Base-by-base conservation (phyloP, 2,329 filamentous ascomycete species). In the Paraphaeosphaeria minitans region DNA sequence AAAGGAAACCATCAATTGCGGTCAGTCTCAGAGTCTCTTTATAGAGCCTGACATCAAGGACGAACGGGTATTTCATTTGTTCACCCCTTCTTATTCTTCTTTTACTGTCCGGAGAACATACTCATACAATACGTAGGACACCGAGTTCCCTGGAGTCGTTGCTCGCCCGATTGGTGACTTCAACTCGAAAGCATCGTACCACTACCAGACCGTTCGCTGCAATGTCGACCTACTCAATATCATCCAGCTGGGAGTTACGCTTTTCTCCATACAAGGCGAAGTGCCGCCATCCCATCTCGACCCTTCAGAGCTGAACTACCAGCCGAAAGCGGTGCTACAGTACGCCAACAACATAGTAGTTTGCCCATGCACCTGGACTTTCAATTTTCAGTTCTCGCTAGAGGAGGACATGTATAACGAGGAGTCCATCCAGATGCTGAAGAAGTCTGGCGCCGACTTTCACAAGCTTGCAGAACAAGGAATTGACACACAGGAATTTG, bases 191-290 rank as follows among this genome's bases (percentile, higher is more conserved):
- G 95, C 93, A 65, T 94, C 97, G 71, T 99, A 99, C 75, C 95
- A 99, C 76, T 99, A 99, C 79, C 95, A 99, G 82, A 98, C 94
- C 60, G 84, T 99, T 48, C 91, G 95, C 61, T 96, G 93, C 69
- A 99, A 99, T 75, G 95, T 99, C 71, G 95, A 99, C 75, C 87
- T 99, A 72, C 86, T 99, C 71, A 97, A 96, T 77, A 93, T 98
- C 67, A 98, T 99, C 64, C 95, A 99, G 76, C 89, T 99, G 58
- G 95, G 95, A 58, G 89, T 99, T 68, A 96, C 94, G 3, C 82
- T 99, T 16, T 98, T 97, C 81, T 93, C 92, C 63, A 85, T 93
- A 59, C 89, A 97, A 61, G 95, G 95, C 60, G 92, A 98, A 66
- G 87, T 92, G 1, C 92, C 92, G 0, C 91, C 92, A 2, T 83